These are phyloP conservation scores for Suillus americanus DNA, from an alignment of 768 basidiomycete genomes.

Conservation along the genomic window DNA sequence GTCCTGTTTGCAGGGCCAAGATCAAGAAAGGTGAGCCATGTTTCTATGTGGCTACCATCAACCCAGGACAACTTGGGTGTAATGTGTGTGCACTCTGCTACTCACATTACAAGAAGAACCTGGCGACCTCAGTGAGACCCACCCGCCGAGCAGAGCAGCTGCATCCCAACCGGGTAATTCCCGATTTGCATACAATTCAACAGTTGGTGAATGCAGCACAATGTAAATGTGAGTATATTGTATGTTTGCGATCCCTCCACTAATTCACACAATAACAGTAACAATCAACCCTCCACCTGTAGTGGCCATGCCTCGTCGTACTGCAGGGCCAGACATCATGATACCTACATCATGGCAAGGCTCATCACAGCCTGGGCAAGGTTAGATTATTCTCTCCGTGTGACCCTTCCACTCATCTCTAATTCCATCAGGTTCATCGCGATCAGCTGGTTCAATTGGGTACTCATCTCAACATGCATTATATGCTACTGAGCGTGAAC, in stretches of 20 bases:
- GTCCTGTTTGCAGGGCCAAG: not conserved
- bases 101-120: not conserved
- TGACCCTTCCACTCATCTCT: not conserved
- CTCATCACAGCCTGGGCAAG: not conserved
- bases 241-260: not conserved
- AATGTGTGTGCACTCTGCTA: not conserved
- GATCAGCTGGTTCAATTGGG: not conserved
- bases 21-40: conserved; percentile 3
- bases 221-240: not conserved
- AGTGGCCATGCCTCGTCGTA: not conserved
- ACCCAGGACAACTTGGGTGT: not conserved
- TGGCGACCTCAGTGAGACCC: not conserved
- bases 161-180: too few relatives aligned
- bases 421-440: not conserved
- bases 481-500: not conserved
- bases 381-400: not conserved
- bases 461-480: not conserved
- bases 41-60: conserved; percentile 2
- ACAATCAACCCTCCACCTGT: conserved; percentile 4
- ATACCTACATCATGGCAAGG: conserved; percentile 1
- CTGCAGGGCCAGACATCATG: not conserved
- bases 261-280: not conserved
- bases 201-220: conserved; percentile 6
- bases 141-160: not conserved
- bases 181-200: conserved; percentile 2